Conservation (phyloP, 768 basidiomycete species). For the Tricholomella constricta region DNA sequence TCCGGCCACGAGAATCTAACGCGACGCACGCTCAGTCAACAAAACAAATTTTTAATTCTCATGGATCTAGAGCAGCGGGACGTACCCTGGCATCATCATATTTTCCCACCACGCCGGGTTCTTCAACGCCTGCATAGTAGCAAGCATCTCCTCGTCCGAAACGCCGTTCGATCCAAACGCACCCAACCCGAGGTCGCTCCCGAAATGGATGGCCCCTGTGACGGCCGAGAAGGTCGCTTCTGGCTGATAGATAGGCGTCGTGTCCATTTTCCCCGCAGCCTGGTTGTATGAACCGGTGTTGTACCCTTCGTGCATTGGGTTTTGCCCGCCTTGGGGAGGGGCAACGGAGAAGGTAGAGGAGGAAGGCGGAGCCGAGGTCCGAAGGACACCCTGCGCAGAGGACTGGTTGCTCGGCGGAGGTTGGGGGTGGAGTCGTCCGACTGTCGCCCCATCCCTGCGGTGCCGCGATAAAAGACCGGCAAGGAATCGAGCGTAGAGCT, state of each 20-base stretch:
- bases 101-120: slow-evolving; percentile 74
- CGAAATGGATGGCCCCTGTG: slow-evolving; percentile 43
- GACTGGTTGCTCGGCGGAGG: slow-evolving; percentile 43
- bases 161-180: slow-evolving; percentile 33
- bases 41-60: too few relatives aligned
- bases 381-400: slow-evolving; percentile 17
- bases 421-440: slow-evolving; percentile 53
- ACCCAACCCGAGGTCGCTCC: slow-evolving; percentile 41
- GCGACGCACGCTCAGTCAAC: not conserved
- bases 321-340: slow-evolving; percentile 19
- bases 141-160: slow-evolving; percentile 61
- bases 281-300: slow-evolving; percentile 15
- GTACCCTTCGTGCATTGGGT: slow-evolving; percentile 19
- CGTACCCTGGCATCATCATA: slow-evolving; percentile 86
- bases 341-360: slow-evolving; percentile 32
- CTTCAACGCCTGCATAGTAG: slow-evolving; percentile 72
- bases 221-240: slow-evolving; percentile 48
- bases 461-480: slow-evolving; percentile 69
- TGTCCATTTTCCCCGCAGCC: slow-evolving; percentile 27
- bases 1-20: slow-evolving; percentile 34
- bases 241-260: slow-evolving; percentile 44
- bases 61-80: too few relatives aligned
- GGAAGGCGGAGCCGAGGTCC: slow-evolving; percentile 18
- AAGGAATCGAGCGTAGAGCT: slow-evolving; percentile 79
- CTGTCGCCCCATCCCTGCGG: slow-evolving; percentile 66